Base-by-base conservation (phyloP, 306 rosid species). In the Inga oerstediana region DNA sequence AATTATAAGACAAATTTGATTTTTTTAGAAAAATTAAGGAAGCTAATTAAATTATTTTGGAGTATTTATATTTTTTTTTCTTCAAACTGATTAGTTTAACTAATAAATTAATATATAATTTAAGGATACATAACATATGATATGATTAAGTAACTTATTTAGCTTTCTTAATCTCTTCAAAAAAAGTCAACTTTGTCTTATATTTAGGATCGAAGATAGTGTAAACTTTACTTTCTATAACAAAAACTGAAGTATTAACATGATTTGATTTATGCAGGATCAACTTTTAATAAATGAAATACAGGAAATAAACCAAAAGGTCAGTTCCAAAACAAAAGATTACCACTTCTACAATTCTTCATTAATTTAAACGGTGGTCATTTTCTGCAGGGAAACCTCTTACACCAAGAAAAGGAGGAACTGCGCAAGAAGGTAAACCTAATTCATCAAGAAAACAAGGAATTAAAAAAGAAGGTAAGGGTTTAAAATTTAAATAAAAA, bases 231-330 rank as follows among this genome's bases (percentile, higher is more conserved):
- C 64, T 58, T 77, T 44, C 34, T 49, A 10, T 43, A 5, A 32
- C 62, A 78, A 59, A n/a, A 32, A n/a, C 15, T 76, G 67, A 35
- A 59, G 41, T 14, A 52, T n/a, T 78, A 65, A 65, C 73, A 78
- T 27, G 22, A 20, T 71, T 58, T 80, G 71, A 76, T 43, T 78
- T 80, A 72, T 75, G 85, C 71, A 89, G 92, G 92, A 89, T 62
- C 88, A 89, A 81, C 69, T 85, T 37, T 79, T 87, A 71, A 79
- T 84, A 78, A 92, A 91, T 39, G 91, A 90, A 80, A 86, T 90
- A 86, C 81, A 90, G 87, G 95, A 89, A 64, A 86, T 89, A 81
- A 86, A 65, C 75, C 83, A 52, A 82, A 91, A 91, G 95, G 95
- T 91, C 83, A 81, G 83, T 44, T 85, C 61, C n/a, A 43, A 76